phyloP scores from a whole-genome alignment of 495 filamentous ascomycete genomes.

The Hypoxylon rickii region DNA sequence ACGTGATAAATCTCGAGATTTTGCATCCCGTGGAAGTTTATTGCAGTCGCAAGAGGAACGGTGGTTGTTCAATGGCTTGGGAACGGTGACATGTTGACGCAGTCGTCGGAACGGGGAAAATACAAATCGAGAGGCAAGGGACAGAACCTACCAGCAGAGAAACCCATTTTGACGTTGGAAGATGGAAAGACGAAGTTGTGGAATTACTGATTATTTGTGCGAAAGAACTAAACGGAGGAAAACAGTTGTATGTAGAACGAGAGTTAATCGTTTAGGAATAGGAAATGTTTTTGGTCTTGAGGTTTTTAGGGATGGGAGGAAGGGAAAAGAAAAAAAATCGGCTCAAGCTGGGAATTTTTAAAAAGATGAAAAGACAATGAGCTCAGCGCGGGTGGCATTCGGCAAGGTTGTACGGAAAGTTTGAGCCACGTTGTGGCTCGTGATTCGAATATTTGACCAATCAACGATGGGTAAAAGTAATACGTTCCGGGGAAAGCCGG shows the following conservation, averaged over 20 bases:
- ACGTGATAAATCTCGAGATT: conserved; percentile 17
- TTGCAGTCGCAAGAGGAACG: conserved; percentile 16
- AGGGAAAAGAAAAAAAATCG: conserved; percentile 39
- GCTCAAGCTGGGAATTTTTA: conserved; percentile 45
- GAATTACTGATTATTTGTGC: conserved; percentile 22
- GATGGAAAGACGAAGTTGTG: neutral
- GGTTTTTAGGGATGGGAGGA: conserved; percentile 26
- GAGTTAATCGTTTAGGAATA: conserved; percentile 55
- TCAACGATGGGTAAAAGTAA: conserved; percentile 30
- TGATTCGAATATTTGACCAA: conserved; percentile 22
- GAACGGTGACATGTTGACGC: conserved; percentile 14
- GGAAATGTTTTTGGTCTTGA: conserved; percentile 7
- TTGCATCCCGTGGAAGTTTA: conserved; percentile 15
- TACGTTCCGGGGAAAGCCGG: conserved; percentile 40
- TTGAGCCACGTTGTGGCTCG: conserved; percentile 33
- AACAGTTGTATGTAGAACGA: conserved; percentile 41
- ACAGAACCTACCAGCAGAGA: conserved; percentile 47
- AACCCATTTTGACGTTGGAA: conserved; percentile 48
- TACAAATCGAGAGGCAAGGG: conserved; percentile 14
- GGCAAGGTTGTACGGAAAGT: conserved; percentile 22
- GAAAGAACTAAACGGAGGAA: conserved; percentile 35
- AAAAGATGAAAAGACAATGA: conserved; percentile 34
- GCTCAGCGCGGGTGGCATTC: conserved; percentile 33
- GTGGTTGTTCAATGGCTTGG: conserved; percentile 37
- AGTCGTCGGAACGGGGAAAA: conserved; percentile 18